Percentiles rank a stretch among this genome's conserved stretches.
phyloP scores from a whole-genome alignment of 139 green algal genomes.

The Pleodorina starrii region DNA sequence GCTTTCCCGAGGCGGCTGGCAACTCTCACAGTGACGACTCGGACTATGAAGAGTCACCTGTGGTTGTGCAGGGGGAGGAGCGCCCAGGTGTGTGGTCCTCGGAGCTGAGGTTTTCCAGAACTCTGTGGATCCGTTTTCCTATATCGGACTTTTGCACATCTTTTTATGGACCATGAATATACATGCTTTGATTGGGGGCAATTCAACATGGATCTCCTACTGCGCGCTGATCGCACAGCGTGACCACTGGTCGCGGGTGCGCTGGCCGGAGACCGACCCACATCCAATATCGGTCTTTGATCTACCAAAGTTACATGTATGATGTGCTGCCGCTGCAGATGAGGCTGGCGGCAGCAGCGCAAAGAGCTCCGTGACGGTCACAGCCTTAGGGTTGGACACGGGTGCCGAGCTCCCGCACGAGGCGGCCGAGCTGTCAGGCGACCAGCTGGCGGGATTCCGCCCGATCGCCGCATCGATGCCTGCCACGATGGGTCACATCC shows the following conservation, averaged over 20 bases:
- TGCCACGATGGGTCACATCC: neutral
- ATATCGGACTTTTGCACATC: too few species aligned
- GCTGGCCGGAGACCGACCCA: too few species aligned
- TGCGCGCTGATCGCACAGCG: too few species aligned
- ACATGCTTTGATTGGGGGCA: neutral
- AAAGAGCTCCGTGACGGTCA: constrained; percentile 15
- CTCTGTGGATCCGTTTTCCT: too few species aligned
- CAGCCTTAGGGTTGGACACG: constrained; percentile 23
- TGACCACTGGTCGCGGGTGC: too few species aligned
- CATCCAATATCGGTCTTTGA: neutral
- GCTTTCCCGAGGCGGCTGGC: neutral
- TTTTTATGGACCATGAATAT: too few species aligned
- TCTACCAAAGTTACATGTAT: too few species aligned
- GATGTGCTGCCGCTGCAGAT: neutral
- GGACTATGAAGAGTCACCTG: neutral
- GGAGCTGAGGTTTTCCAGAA: too few species aligned
- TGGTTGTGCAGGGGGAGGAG: neutral
- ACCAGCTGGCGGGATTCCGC: neutral
- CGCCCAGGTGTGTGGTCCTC: constrained; percentile 8
- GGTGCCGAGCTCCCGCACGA: neutral
- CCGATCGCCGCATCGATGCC: constrained; percentile 26
- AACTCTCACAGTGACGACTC: neutral
- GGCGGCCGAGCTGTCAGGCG: neutral
- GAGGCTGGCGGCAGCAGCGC: neutral
- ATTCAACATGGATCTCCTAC: neutral